Evolutionary conservation across 108 stramenopile genomes (phyloP).

Genomic region (Fragilariopsis cylindrus): DNA sequence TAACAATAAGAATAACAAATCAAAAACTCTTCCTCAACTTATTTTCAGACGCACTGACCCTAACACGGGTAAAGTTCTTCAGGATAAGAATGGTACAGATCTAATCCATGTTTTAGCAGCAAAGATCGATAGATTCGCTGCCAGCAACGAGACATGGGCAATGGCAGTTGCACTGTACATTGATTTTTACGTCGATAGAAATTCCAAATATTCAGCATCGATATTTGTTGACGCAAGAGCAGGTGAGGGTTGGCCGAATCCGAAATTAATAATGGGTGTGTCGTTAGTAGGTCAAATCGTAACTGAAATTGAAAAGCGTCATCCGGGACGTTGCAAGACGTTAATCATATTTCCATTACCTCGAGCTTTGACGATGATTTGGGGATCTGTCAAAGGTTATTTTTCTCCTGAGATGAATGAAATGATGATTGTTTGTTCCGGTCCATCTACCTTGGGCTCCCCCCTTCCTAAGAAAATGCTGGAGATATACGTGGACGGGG

Average conservation of each 20-base stretch:
- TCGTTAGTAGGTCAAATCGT: constrained; percentile 50
- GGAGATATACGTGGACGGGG: constrained; percentile 33
- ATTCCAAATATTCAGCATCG: constrained; percentile 47
- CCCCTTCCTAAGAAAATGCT: constrained; percentile 45
- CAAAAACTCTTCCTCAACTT: constrained; percentile 19
- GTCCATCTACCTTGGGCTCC: constrained; percentile 45
- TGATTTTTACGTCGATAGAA: constrained; percentile 51
- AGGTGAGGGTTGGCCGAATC: constrained; percentile 74
- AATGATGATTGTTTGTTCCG: constrained; percentile 45
- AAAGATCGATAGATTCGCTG: constrained; percentile 55
- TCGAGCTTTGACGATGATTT: constrained; percentile 43
- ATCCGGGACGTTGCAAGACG: constrained; percentile 51
- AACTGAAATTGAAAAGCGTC: constrained; percentile 35
- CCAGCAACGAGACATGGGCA: constrained; percentile 48
- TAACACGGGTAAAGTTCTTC: constrained; percentile 20
- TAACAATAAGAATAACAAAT: background rate
- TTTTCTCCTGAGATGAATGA: constrained; percentile 39
- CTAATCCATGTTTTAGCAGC: constrained; percentile 61
- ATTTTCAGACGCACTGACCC: constrained; percentile 16
- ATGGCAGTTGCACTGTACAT: constrained; percentile 61
- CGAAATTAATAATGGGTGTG: constrained; percentile 43
- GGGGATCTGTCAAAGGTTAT: constrained; percentile 53
- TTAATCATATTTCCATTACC: constrained; percentile 67
- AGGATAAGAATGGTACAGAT: constrained; percentile 30
- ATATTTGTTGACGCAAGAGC: constrained; percentile 62